Evolutionary conservation across 208 protist species (phyloP), one percentile per base, ranked within the genome.

Genomic region (Trypanosoma melophagium): DNA sequence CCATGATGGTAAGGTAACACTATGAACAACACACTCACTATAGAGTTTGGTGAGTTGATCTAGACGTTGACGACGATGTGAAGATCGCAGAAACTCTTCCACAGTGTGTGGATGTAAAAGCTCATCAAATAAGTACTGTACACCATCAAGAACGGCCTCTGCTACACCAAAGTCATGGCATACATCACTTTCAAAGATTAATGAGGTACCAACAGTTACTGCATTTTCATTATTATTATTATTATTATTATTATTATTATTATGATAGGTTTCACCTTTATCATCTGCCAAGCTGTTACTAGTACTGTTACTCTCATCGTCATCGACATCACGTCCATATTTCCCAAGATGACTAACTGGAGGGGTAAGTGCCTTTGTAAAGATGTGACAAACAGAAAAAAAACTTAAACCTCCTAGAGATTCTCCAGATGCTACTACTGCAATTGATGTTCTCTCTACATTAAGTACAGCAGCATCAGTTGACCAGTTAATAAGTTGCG

Each of bases 111-210:
- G 69, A 13, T 42, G 69, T 41, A 58, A 52, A 9, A 79, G 69
- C 60, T 89, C 82, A 12, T 79, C 82, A 2, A 76, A 58, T 38
- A 84, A 66, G 17, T 73, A 72, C 62, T 87, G 79, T 13, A 82
- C 59, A n/a, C 80, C 69, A 42, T 81, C 69, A 66, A 92, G 60
- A 31, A 80, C 73, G 1, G 75, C 78, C 63, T 86, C 76, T n/a
- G 82, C 71, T 24, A 90, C 28, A 24, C 62, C 75, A 67, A 80
- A 90, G 68, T 90, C 84, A 19, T 80, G 41, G 45, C 75, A 86
- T 13, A 72, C 73, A 31, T 77, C 74, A 38, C 72, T 83, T 49
- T 90, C 84, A 19, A 67, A 42, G n/a, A 55, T 3, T 24, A 50
- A 24, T 16, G 41, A 41, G 3, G 31, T 19, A 25, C 44, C 31